Evolutionary conservation across 2,329 filamentous ascomycete genomes (phyloP), one percentile per base, ranked within the genome.

Genomic region (Cytospora piceae): DNA sequence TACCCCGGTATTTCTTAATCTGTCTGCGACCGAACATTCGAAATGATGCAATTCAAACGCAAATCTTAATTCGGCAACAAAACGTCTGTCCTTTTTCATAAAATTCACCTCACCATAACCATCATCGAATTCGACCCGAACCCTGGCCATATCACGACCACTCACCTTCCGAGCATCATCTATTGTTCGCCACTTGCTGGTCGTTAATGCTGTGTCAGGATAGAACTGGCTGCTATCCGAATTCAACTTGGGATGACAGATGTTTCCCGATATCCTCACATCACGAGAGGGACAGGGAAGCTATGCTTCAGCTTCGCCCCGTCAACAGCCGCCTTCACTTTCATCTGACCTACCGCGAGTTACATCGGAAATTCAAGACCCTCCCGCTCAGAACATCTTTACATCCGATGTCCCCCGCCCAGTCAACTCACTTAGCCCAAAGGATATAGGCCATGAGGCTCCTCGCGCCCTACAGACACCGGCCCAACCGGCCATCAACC

Each of bases 281-380:
- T 51, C 59, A 32, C 15, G 22, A 37, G 64, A 64, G 20, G 39
- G 22, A 24, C 58, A 29, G 56, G 49, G 55, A 52, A 49, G 58
- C 24, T 14, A 58, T n/a, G 56, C 29, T 24, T 55, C 62, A 64
- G 54, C 49, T 31, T 49, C 39, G 24, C 22, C 59, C 27, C 42
- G 24, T 27, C 64, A 57, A 56, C 64, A 34, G 24, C 60, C 27
- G 24, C 37, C 61, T 37, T 57, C 61, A 31, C n/a, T 12, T 49
- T 34, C 52, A 39, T 29, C 53, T 54, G 61, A 46, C 22, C 46
- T 61, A 39, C 58, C 65, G 51, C 56, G 22, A 24, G 37, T 65
- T 39, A 54, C 58, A 27, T 51, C 65, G 27, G 57, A 61, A 24
- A n/a, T 64, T 27, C 22, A 42, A 54, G 42, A 27, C 20, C 29